Evolutionary conservation across 2,329 filamentous ascomycete species (phyloP), one percentile per base, ranked within the genome.

Genomic region (Aspergillus udagawae): DNA sequence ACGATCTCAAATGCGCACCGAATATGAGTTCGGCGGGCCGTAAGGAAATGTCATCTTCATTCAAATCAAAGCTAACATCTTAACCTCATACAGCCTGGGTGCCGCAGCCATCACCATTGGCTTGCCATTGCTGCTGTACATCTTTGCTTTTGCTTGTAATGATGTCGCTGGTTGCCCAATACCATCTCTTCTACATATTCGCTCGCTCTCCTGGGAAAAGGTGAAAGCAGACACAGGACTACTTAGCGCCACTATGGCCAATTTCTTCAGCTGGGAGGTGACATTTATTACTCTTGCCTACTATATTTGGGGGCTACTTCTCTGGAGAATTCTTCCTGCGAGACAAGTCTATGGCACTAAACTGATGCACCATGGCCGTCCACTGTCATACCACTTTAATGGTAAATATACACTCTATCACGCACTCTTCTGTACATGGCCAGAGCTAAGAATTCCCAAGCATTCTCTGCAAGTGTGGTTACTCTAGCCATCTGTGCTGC

Each of bases 111-210:
- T 96, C 69, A 89, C 88, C 3, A 86, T 94, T 66, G 86, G 86
- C 55, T 84, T 96, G 0, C 92, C 92, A 0, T 59, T 92, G 45
- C 81, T 92, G 63, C 84, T 90, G 66, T 94, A 92, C 75, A 71
- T 86, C 65, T 87, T 92, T 69, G 82, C 86, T 48, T 95, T 96
- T 70, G 79, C 87, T 66, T 96, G 92, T 82, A 97, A 96, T 76
- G 92, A 96, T 70, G 80, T 93, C 59, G 87, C 90, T 9, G 92
- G 93, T 57, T 97, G 92, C 70, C 92, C 92, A 45, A 86, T 89
- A 2, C 91, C 89, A 4, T 32, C 29, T 6, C 80, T 92, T 7
- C 81, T 95, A 28, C 81, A 82, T 61, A 91, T 88, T 35, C 84
- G 81, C 58, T 87, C 82, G 5, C 76, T 95, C 54, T 86, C 84